These are phyloP conservation scores for Cunninghamia lanceolata DNA, from an alignment of 75 land plant genomes.

Conservation along the genomic window DNA sequence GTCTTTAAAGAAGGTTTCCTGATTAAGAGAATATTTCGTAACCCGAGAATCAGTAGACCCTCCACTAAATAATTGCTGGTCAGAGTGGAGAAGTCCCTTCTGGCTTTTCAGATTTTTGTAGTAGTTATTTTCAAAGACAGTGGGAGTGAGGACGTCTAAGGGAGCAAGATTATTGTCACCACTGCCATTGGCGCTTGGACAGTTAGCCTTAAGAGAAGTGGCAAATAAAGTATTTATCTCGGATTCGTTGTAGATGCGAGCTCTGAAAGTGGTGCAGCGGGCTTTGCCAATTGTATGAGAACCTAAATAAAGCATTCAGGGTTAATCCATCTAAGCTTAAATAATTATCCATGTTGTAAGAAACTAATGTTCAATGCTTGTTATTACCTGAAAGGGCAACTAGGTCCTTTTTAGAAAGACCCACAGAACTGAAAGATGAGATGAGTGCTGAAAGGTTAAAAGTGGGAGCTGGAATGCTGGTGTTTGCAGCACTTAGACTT, in stretches of 20 bases:
- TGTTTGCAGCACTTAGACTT: conserved; percentile 13
- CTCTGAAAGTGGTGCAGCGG: conserved; percentile 26
- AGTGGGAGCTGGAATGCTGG: conserved; percentile 22
- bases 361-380: background rate
- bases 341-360: background rate
- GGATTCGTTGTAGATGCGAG: conserved; percentile 50
- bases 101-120: background rate
- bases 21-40: background rate
- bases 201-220: conserved; percentile 16
- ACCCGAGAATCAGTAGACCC: background rate
- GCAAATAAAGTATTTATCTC: conserved; percentile 39
- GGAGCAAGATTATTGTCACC: conserved; percentile 13
- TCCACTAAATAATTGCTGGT: background rate
- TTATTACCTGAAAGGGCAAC: conserved; percentile 40
- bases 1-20: background rate
- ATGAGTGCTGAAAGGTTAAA: conserved; percentile 13
- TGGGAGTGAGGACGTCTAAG: background rate
- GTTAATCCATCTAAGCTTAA: background rate
- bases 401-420: conserved; percentile 32
- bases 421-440: conserved; percentile 16
- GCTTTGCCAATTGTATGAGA: conserved; percentile 58
- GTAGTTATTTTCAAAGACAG: background rate
- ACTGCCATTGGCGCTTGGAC: conserved; percentile 40
- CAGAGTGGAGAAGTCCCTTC: conserved; percentile 1
- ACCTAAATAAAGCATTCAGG: conserved; percentile 9